These are phyloP conservation scores for Alternaria sp. DNA, from an alignment of 2,329 filamentous ascomycete species.

Conservation along the genomic window DNA sequence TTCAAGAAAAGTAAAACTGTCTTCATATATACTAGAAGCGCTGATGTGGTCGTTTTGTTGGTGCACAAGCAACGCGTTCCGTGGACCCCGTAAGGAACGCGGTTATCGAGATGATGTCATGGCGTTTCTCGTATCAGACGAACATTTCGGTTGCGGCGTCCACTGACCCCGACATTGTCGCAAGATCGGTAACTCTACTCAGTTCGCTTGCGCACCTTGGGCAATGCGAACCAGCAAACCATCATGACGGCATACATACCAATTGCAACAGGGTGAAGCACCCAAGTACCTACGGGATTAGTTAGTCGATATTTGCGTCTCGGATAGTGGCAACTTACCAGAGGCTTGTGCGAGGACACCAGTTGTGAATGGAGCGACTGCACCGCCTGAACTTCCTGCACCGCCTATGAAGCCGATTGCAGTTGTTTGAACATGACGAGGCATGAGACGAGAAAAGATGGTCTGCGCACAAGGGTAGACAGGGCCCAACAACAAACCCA, in stretches of 20 bases:
- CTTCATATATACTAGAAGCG: neutral
- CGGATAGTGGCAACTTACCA: neutral
- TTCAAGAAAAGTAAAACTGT: neutral
- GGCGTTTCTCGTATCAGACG: neutral
- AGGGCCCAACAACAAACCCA: conserved; percentile 80
- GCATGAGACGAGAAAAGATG: conserved; percentile 69
- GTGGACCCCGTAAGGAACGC: neutral
- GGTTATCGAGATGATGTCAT: conserved; percentile 20
- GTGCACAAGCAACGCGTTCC: conserved; percentile 7
- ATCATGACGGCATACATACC: conserved; percentile 72
- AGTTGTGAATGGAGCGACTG: conserved; percentile 72
- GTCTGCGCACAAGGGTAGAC: conserved; percentile 78
- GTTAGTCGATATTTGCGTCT: neutral
- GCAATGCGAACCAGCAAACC: conserved; percentile 70
- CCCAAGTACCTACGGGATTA: conserved; percentile 64
- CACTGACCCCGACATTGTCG: neutral
- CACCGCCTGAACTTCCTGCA: conserved; percentile 74
- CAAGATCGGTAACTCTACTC: conserved; percentile 56
- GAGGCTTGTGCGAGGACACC: conserved; percentile 68
- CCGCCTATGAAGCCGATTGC: conserved; percentile 74
- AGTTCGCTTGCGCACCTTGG: conserved; percentile 65
- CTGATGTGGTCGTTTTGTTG: neutral
- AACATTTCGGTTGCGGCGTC: neutral
- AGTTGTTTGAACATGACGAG: conserved; percentile 67
- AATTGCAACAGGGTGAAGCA: conserved; percentile 72